These are phyloP conservation scores for Clohesyomyces aquaticus DNA, from an alignment of 495 filamentous ascomycete genomes.

Conservation along the genomic window DNA sequence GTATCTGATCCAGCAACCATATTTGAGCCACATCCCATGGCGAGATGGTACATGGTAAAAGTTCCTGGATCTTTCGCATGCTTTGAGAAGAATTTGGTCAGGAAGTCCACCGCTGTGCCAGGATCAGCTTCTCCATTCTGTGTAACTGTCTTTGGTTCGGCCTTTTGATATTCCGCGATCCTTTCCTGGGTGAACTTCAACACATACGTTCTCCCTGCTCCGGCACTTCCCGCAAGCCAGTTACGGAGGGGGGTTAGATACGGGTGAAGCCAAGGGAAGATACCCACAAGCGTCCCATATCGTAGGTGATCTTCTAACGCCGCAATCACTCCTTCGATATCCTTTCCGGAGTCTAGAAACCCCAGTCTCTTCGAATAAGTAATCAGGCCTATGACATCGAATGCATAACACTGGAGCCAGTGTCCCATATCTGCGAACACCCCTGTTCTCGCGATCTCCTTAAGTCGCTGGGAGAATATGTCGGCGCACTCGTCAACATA, in stretches of 20 bases:
- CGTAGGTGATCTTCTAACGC: constrained; percentile 14
- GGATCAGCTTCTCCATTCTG: background rate
- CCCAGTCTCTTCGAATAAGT: constrained; percentile 37
- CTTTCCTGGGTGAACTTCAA: constrained; percentile 6
- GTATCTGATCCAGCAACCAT: constrained; percentile 63
- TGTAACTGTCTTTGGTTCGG: background rate
- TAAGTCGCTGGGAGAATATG: constrained; percentile 53
- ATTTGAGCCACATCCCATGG: constrained; percentile 6
- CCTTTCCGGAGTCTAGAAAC: constrained; percentile 37
- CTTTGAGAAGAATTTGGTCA: constrained; percentile 7
- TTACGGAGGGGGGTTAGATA: constrained; percentile 3
- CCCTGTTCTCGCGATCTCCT: constrained; percentile 48
- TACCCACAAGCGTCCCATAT: constrained; percentile 28
- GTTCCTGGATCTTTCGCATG: background rate
- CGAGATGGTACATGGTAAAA: constrained; percentile 10
- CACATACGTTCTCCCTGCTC: constrained; percentile 1
- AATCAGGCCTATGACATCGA: constrained; percentile 37
- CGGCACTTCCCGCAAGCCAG: background rate
- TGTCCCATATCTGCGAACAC: constrained; percentile 53
- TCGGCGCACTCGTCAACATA: constrained; percentile 59
- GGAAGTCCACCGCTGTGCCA: constrained; percentile 3
- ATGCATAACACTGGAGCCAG: constrained; percentile 40
- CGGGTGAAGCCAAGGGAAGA: constrained; percentile 26
- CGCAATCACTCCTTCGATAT: constrained; percentile 22
- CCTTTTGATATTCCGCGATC: background rate